phyloP scores from a whole-genome alignment of 2,329 filamentous ascomycete genomes.

The Colletotrichum cordylinicola region DNA sequence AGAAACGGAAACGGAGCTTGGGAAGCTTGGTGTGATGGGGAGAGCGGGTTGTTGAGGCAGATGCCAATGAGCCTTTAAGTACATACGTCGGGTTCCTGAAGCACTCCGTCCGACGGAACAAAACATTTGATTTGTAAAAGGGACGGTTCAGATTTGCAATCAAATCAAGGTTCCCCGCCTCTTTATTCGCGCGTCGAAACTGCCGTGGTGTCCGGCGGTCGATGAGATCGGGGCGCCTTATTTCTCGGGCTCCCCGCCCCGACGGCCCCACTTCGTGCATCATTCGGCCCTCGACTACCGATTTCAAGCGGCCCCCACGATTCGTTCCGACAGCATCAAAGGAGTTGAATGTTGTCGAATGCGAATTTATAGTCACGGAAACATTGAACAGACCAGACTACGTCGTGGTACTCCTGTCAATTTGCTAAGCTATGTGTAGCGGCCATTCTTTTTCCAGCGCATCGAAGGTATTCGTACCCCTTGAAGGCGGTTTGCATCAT shows the following conservation, averaged over 20 bases:
- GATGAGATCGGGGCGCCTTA: neutral
- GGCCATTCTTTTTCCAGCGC: neutral
- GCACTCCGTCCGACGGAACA: neutral
- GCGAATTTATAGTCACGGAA: neutral
- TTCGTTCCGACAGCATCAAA: neutral
- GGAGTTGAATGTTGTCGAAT: neutral
- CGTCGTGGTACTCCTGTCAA: neutral
- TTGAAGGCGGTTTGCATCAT: neutral
- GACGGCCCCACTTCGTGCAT: neutral
- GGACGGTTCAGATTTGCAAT: neutral
- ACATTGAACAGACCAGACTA: neutral
- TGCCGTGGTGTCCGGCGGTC: neutral
- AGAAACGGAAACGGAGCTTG: neutral
- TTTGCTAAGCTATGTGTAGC: neutral
- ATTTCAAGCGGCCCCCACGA: neutral
- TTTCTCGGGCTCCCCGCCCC: neutral
- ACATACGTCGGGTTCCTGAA: neutral
- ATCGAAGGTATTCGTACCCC: neutral
- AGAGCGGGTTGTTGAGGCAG: neutral
- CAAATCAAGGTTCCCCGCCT: neutral
- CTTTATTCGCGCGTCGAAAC: neutral
- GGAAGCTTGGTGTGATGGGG: neutral
- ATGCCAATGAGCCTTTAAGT: neutral
- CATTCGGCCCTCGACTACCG: neutral
- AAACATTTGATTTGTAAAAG: neutral